Percentiles rank a stretch among this genome's conserved stretches.
Evolutionary conservation across 495 filamentous ascomycete genomes (phyloP).

Genomic region (Penicillium simplicissimum): DNA sequence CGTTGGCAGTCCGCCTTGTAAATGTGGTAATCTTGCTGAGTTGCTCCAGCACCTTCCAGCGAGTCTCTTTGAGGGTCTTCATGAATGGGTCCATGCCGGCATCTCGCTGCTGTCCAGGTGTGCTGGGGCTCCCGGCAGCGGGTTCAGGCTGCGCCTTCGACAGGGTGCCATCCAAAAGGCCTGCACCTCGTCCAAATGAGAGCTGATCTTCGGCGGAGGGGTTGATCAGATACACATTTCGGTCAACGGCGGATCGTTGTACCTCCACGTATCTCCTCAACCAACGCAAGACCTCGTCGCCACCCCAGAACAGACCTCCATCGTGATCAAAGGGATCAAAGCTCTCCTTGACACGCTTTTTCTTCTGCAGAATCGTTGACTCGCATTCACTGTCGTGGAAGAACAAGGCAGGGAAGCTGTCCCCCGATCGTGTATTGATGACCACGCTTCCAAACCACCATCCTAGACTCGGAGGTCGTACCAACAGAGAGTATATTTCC

Average conservation of each 20-base stretch:
- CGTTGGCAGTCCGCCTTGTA: slow-evolving; percentile 86
- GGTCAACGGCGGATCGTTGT: slow-evolving; percentile 79
- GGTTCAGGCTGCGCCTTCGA: slow-evolving; percentile 36
- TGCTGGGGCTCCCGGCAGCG: slow-evolving; percentile 33
- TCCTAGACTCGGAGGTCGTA: slow-evolving; percentile 88
- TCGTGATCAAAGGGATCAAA: slow-evolving; percentile 90
- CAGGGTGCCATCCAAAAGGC: slow-evolving; percentile 34
- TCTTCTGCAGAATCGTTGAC: slow-evolving; percentile 91
- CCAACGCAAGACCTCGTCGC: slow-evolving; percentile 94
- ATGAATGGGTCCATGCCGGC: slow-evolving; percentile 93
- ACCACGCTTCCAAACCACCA: slow-evolving; percentile 98
- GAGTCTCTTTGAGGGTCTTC: slow-evolving; percentile 91
- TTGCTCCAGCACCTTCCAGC: slow-evolving; percentile 94
- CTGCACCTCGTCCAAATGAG: slow-evolving; percentile 64
- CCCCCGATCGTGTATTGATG: slow-evolving; percentile 85
- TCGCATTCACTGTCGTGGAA: slow-evolving; percentile 98
- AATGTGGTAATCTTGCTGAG: slow-evolving; percentile 96
- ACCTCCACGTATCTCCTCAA: slow-evolving; percentile 78
- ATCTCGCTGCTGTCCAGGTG: slow-evolving; percentile 47
- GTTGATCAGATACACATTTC: slow-evolving; percentile 87
- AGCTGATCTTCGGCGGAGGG: slow-evolving; percentile 80
- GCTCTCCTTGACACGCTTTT: slow-evolving; percentile 73
- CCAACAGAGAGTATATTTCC: slow-evolving; percentile 84
- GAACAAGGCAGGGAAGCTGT: slow-evolving; percentile 92
- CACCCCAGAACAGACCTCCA: slow-evolving; percentile 93